Percentiles rank a stretch among this genome's conserved stretches.
These are phyloP conservation scores for Suillus americanus DNA, from an alignment of 768 basidiomycete species.

Conservation along the genomic window DNA sequence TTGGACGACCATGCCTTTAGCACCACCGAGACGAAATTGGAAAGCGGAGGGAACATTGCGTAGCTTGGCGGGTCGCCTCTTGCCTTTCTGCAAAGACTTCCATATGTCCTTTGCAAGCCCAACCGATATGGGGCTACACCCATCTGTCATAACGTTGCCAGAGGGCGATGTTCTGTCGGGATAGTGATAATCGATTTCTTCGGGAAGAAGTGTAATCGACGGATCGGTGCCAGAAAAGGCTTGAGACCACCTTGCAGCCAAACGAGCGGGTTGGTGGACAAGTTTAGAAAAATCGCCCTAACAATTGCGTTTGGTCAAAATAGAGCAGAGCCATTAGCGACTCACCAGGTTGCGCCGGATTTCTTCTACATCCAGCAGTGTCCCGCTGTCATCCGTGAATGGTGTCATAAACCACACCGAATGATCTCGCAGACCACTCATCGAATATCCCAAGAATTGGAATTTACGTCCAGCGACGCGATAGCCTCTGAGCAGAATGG, in stretches of 20 bases:
- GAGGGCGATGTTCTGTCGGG: conserved; percentile 30
- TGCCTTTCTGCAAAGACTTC: conserved; percentile 32
- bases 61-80: conserved; percentile 19
- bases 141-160: conserved; percentile 47
- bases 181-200: conserved; percentile 31
- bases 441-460: conserved; percentile 51
- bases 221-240: conserved; percentile 54
- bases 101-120: conserved; percentile 37
- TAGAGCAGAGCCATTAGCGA: not conserved
- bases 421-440: conserved; percentile 51
- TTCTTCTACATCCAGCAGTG: conserved; percentile 19
- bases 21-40: conserved; percentile 47
- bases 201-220: conserved; percentile 34
- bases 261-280: conserved; percentile 41
- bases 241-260: conserved; percentile 54
- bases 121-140: conserved; percentile 46
- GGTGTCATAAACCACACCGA: conserved; percentile 49
- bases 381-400: conserved; percentile 33
- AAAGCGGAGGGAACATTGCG: conserved; percentile 36
- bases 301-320: not conserved
- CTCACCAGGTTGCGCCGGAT: conserved; percentile 38
- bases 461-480: conserved; percentile 43
- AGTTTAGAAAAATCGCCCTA: conserved; percentile 43
- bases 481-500: conserved; percentile 33
- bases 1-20: conserved; percentile 47